Conservation (phyloP, 1,284 basidiomycete species). For the Gomphus bonarii region DNA sequence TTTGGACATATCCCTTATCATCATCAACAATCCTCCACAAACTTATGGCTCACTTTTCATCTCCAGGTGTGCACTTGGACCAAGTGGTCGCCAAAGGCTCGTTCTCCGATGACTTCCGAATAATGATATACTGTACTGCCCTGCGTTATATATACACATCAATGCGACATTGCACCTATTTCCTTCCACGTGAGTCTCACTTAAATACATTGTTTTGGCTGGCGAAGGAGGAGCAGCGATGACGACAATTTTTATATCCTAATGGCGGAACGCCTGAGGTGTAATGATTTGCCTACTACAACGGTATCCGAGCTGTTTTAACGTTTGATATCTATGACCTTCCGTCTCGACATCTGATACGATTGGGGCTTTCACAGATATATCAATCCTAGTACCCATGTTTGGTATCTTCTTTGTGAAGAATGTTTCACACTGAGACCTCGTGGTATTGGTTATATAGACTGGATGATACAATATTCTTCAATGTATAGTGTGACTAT, state of each 20-base stretch:
- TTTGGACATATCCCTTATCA: not conserved
- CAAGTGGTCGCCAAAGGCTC: not conserved
- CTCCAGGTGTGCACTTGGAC: not conserved
- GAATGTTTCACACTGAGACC: no score
- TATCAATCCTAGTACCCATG: no score
- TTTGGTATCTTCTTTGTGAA: no score
- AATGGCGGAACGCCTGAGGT: not conserved
- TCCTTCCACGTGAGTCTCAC: not conserved
- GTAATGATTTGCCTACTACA: constrained; percentile 6
- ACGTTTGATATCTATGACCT: not conserved
- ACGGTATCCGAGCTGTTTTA: constrained; percentile 4
- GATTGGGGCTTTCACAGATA: not conserved
- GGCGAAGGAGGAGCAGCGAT: not conserved
- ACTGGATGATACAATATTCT: not conserved
- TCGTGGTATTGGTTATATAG: not conserved
- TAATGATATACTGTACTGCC: no score
- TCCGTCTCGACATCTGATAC: not conserved
- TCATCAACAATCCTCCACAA: no score
- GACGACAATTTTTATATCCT: not conserved
- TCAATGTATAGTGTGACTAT: no score
- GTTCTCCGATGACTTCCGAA: no score
- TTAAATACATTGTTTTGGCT: not conserved
- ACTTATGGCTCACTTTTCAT: not conserved
- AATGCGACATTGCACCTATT: not conserved
- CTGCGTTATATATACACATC: no score